Base-by-base conservation (phyloP, 2,329 filamentous ascomycete genomes). In the Meredithiella fracta region DNA sequence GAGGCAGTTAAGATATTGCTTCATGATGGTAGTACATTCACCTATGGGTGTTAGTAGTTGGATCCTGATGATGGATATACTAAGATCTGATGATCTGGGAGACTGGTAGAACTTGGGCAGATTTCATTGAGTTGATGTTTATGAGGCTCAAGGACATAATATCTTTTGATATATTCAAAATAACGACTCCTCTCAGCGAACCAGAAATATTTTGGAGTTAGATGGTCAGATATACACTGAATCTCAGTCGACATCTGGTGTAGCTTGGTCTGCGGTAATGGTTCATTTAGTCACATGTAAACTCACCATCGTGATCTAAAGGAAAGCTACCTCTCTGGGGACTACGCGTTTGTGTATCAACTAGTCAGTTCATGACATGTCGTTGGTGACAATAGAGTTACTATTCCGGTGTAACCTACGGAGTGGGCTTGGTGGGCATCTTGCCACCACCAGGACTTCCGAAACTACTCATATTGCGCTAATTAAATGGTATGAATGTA, bases 281-380 rank as follows among this genome's bases (percentile, higher is more conserved):
- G 44, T 5, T 6, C 17, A 49, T 25, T 11, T 7, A 23, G 22
- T 22, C 22, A 49, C 11, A 14, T 14, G 22, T n/a, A 29, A 7
- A 52, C 69, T 61, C 63, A 72, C 72, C 88, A 68, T 95, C 89
- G 64, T 96, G 90, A 68, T 97, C 91, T 56, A 97, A 80, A n/a
- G 91, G 91, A 65, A 97, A 97, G 64, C 87, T 94, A 56, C 91
- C 91, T 63, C 90, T 82, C 67, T 96, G 86, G 3, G 91, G 91
- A 57, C 87, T 92, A 42, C 1, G 20, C 5, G 9, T 20, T 3
- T 23, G 20, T 50, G 31, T 34, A 5, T 11, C 11, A 15, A 15
- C 20, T 31, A 26, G 29, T 34, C 29, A 34, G 29, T 34, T 34
- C 11, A 34, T 34, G 29, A 34, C 11, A 34, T 34, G 5, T 34